phyloP scores from a whole-genome alignment of 1,284 basidiomycete species.

The Ceratobasidium papillatum region DNA sequence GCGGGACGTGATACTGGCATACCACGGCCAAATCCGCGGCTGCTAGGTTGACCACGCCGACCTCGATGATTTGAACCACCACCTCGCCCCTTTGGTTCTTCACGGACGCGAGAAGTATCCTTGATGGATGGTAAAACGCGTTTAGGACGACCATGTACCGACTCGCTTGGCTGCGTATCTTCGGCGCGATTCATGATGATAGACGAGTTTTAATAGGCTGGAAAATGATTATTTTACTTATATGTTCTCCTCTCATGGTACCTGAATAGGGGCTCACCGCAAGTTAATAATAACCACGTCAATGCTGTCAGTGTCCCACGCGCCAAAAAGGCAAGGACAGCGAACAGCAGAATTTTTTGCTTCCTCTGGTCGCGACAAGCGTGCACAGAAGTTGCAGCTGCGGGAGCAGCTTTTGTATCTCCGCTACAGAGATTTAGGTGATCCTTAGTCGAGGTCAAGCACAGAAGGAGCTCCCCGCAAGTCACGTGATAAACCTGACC shows the following conservation, averaged over 20 bases:
- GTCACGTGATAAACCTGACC: not conserved
- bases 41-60: not conserved
- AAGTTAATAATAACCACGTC: not conserved
- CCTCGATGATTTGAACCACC: too few relatives aligned
- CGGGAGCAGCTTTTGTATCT: conserved; percentile 8
- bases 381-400: conserved; percentile 16
- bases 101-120: conserved; percentile 23
- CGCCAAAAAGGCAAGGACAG: not conserved
- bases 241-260: not conserved
- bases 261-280: not conserved
- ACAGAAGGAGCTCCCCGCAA: not conserved
- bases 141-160: conserved; percentile 26
- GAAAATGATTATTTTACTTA: not conserved
- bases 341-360: not conserved
- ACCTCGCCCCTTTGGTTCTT: not conserved
- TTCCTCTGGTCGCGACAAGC: not conserved
- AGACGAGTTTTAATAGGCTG: not conserved
- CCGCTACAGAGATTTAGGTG: conserved; percentile 20
- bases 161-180: conserved; percentile 32
- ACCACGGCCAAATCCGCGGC: not conserved
- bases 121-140: conserved; percentile 20
- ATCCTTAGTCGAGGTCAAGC: not conserved
- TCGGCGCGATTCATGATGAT: conserved; percentile 13
- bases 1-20: not conserved
- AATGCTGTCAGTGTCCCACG: not conserved